Base-by-base conservation (phyloP, 2,329 filamentous ascomycete genomes). In the Diplodia seriata region DNA sequence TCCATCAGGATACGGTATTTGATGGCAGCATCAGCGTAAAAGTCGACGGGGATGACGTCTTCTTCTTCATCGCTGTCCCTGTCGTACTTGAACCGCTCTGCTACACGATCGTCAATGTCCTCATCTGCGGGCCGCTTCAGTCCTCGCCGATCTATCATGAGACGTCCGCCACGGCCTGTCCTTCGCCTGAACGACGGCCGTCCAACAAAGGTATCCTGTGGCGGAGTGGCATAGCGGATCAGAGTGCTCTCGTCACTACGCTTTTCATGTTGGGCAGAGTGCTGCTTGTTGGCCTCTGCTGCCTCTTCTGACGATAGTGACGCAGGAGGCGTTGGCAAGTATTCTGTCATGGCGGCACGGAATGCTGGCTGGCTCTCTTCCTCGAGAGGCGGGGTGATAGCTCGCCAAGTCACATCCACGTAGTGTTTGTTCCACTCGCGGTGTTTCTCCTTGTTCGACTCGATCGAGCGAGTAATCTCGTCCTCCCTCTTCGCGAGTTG, bases 381-480 rank as follows among this genome's bases (percentile, higher is more conserved):
- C 66, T 92, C 90, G 74, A 87, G 84, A 53, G 92, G 88, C 26
- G 93, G 93, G 62, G 91, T 92, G 71, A 98, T 86, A 62, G 94
- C 93, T 71, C 90, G 89, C 81, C 90, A 89, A 70, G 94, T 97
- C 76, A 93, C 86, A 81, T 98, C 94, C 74, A 96, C 87, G 82
- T 92, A 93, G 75, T 92, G 91, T 73, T 91, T 86, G 80, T 97
- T 97, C 93, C 94, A 97, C 77, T 91, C 89, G 73, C 91, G 88
- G 81, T 97, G 94, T 80, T 95, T 94, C 74, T 90, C 86, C 66
- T 96, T 89, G 80, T 96, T 94, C 73, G 88, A 88, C 78, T 96
- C 92, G 77, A 98, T 92, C 75, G 96, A 93, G 71, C 85, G 85
- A 70, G 90, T 86, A 72, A 97, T 89, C 73, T 91, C 88, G 72